These are phyloP conservation scores for Pyrenochaeta sp. DNA, from an alignment of 2,329 filamentous ascomycete genomes.

Conservation along the genomic window DNA sequence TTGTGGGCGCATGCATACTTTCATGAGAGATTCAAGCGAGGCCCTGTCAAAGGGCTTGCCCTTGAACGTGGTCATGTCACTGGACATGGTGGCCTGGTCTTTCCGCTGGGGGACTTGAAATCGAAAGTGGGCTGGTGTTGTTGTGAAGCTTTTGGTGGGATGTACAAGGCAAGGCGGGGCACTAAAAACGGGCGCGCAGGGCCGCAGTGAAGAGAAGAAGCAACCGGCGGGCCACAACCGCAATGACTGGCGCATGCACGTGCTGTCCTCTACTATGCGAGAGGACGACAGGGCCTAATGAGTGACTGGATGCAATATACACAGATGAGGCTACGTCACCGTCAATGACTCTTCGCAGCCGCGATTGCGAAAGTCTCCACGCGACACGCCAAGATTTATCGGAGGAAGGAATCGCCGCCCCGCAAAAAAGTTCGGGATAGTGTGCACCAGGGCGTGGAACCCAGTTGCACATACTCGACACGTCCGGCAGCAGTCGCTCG, in stretches of 20 bases:
- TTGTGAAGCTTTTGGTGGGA: slow-evolving; percentile 47
- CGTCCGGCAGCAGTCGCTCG: neutral
- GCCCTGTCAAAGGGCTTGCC: slow-evolving; percentile 88
- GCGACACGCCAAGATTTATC: slow-evolving; percentile 23
- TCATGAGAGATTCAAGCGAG: slow-evolving; percentile 83
- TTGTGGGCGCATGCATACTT: slow-evolving; percentile 64
- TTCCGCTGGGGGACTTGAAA: slow-evolving; percentile 42
- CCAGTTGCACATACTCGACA: too few relatives aligned
- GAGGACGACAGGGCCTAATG: slow-evolving; percentile 28
- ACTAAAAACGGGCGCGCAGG: slow-evolving; percentile 36
- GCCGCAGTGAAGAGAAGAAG: slow-evolving; percentile 34
- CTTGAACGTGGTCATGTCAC: slow-evolving; percentile 64
- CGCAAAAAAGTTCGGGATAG: slow-evolving; percentile 20
- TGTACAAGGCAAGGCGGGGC: slow-evolving; percentile 41
- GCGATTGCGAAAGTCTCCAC: slow-evolving; percentile 3
- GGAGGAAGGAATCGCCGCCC: slow-evolving; percentile 22
- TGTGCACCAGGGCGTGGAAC: too few relatives aligned
- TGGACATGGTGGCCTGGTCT: slow-evolving; percentile 37
- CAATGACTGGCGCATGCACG: slow-evolving; percentile 49
- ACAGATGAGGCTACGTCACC: slow-evolving; percentile 14
- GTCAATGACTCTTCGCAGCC: slow-evolving; percentile 15
- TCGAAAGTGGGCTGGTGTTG: slow-evolving; percentile 38
- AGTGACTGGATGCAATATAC: slow-evolving; percentile 31
- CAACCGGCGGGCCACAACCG: slow-evolving; percentile 50
- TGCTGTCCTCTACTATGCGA: slow-evolving; percentile 26